These are phyloP conservation scores for Penicillium fimorum DNA, from an alignment of 495 filamentous ascomycete genomes.

Conservation along the genomic window DNA sequence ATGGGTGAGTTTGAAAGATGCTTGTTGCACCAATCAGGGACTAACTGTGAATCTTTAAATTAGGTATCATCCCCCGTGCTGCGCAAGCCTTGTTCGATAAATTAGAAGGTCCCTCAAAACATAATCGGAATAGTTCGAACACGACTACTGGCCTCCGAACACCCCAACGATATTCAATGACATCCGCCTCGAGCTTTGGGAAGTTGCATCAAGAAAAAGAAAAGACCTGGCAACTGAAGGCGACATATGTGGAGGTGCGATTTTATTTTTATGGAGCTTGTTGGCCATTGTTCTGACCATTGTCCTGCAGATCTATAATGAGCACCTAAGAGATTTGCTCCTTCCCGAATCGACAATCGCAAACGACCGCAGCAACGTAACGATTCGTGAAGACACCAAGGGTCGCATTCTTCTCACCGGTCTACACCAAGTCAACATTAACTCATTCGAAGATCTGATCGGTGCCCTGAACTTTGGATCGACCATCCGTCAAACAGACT, in stretches of 20 bases:
- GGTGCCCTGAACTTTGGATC: conserved; percentile 88
- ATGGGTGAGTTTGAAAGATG: conserved; percentile 64
- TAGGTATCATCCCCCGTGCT: conserved; percentile 92
- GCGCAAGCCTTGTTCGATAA: conserved; percentile 85
- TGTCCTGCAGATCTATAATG: conserved; percentile 80
- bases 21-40: neutral
- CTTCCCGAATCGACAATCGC: conserved; percentile 68
- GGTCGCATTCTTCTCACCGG: conserved; percentile 93
- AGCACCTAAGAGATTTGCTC: conserved; percentile 87
- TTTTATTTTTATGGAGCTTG: neutral
- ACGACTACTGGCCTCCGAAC: conserved; percentile 73
- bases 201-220: conserved; percentile 65
- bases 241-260: conserved; percentile 88
- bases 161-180: conserved; percentile 76
- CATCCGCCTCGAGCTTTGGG: conserved; percentile 51
- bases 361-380: conserved; percentile 70
- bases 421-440: conserved; percentile 81
- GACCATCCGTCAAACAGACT: conserved; percentile 92
- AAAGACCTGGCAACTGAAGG: conserved; percentile 90
- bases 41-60: conserved; percentile 3
- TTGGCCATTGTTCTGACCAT: conserved; percentile 10
- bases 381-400: conserved; percentile 91
- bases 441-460: conserved; percentile 89
- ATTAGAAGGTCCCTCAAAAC: conserved; percentile 57
- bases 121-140: conserved; percentile 51